These are phyloP conservation scores for Cadophora gregata DNA, from an alignment of 2,329 filamentous ascomycete species.

Conservation along the genomic window DNA sequence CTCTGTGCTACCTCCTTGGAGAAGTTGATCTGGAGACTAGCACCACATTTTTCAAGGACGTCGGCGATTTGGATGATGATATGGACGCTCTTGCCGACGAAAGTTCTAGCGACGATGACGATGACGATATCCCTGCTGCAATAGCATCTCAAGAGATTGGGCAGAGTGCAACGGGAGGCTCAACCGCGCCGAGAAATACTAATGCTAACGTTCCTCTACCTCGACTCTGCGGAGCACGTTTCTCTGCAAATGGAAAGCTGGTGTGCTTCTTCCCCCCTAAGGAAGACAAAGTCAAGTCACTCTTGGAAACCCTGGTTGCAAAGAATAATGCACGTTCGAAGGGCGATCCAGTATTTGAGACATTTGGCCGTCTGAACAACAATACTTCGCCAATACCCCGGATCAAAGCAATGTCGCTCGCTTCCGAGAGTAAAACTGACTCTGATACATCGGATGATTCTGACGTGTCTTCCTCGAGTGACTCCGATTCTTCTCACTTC, in stretches of 20 bases:
- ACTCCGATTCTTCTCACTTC: constrained; percentile 45
- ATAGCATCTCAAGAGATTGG: constrained; percentile 68
- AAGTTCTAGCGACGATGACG: constrained; percentile 85
- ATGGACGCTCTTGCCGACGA: constrained; percentile 68
- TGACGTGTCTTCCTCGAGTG: constrained; percentile 42
- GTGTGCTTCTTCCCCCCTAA: constrained; percentile 74
- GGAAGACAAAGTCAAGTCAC: constrained; percentile 58
- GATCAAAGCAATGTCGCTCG: constrained; percentile 43
- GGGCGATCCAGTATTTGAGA: constrained; percentile 63
- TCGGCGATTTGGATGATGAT: constrained; percentile 63
- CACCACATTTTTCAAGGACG: constrained; percentile 63
- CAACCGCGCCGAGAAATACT: constrained; percentile 57
- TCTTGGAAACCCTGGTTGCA: constrained; percentile 53
- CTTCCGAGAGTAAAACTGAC: constrained; percentile 46
- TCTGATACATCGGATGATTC: constrained; percentile 47
- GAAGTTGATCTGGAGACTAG: constrained; percentile 66
- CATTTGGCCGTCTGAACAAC: constrained; percentile 64
- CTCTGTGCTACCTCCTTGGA: constrained; percentile 67
- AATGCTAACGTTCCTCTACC: constrained; percentile 60
- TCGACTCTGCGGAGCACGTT: constrained; percentile 64
- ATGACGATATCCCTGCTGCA: constrained; percentile 53
- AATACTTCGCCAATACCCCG: constrained; percentile 53
- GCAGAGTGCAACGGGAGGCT: constrained; percentile 58
- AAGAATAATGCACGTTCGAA: constrained; percentile 54
- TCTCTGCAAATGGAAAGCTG: constrained; percentile 66